Base-by-base conservation (phyloP, 345 rosid species). In the Rhodamnia rubescens region DNA sequence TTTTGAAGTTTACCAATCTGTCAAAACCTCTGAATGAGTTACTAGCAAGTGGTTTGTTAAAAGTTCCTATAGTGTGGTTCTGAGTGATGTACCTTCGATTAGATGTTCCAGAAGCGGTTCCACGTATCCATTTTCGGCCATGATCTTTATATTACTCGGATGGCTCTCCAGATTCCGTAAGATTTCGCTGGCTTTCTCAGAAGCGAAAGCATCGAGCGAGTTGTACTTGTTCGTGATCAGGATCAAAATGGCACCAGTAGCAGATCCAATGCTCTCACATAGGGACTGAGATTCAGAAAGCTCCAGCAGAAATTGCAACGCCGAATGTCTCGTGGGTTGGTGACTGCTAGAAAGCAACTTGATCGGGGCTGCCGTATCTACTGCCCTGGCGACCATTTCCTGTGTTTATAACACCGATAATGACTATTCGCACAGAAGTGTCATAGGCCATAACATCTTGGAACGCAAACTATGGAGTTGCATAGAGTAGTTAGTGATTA, bases 81-180 rank as follows among this genome's bases (percentile, higher is more conserved):
- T 12, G 83, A 85, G 53, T 82, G 82, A 16, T 29, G 13, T 89
- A 96, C 99, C 98, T 94, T 91, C 90, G 56, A 83, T 85, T 36
- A 96, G 95, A 91, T 94, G 96, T 74, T 74, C 86, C 85, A 95
- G 86, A 88, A 96, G 98, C 57, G 99, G 99, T 85, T 94, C 96
- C 88, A 95, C 74, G 22, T 92, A 87, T 49, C 98, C 99, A 88
- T 91, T 92, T 90, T 96, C 99, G 12, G 98, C 99, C 99, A 96
- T 96, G 83, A 81, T 88, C 92, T 92, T 96, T 81, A 96, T 90
- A 88, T 96, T 95, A 51, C 81, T 69, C 7, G 93, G 95, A 78
- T 52, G 80, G 49, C 86, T 87, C 92, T 92, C 97, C 14, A 96
- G 92, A 88, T 94, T 92, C 92, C 11, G 88, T 56, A 96, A 89